These are phyloP conservation scores for Cymbomonas tetramitiformis DNA, from an alignment of 139 green algal species.

Conservation along the genomic window DNA sequence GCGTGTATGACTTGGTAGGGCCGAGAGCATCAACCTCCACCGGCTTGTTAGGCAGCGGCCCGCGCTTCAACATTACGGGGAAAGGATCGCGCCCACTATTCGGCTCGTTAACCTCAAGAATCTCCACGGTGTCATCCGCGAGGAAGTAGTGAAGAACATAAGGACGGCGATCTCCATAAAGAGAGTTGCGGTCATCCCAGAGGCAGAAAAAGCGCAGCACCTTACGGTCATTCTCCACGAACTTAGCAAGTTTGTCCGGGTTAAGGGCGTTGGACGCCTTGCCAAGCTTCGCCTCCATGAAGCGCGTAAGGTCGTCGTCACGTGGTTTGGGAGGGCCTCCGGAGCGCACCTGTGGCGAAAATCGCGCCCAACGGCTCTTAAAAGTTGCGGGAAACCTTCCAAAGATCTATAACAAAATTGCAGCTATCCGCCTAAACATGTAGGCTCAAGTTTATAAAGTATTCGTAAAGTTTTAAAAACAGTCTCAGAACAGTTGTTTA, in stretches of 20 bases:
- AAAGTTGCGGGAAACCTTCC: no score
- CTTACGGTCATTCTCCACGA: constrained; percentile 29
- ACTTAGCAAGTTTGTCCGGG: constrained; percentile 5
- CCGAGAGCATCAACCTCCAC: neutral
- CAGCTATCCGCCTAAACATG: no score
- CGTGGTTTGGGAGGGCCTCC: constrained; percentile 3
- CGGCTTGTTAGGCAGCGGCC: constrained; percentile 40
- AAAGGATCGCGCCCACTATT: constrained; percentile 71
- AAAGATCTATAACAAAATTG: no score
- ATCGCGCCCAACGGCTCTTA: no score
- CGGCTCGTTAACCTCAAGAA: constrained; percentile 65
- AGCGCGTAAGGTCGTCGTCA: constrained; percentile 12
- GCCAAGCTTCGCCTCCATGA: constrained; percentile 13
- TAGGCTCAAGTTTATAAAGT: no score
- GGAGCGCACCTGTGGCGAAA: no score
- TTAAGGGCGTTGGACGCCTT: neutral
- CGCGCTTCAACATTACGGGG: constrained; percentile 64
- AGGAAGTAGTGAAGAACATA: constrained; percentile 85
- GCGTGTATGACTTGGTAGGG: neutral
- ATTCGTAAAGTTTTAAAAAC: no score
- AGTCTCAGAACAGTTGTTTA: no score
- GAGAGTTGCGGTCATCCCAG: constrained; percentile 59
- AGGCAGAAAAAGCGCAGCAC: constrained; percentile 73
- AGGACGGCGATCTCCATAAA: constrained; percentile 65
- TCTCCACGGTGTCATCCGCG: constrained; percentile 78